These are phyloP conservation scores for Candida nanaspora DNA, from an alignment of 805 yeast genomes.

Conservation along the genomic window DNA sequence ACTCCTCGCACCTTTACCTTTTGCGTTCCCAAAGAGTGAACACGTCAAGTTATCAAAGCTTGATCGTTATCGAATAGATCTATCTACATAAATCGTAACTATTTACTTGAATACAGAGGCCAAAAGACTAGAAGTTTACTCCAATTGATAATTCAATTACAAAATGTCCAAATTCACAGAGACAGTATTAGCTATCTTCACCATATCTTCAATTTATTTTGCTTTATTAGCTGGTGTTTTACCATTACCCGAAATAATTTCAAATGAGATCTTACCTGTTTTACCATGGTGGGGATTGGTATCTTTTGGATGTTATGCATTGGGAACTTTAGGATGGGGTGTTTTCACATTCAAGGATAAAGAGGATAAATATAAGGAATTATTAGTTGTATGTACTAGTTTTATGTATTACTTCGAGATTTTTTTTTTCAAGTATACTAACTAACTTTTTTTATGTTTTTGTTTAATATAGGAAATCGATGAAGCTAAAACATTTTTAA, in stretches of 20 bases:
- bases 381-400: constrained; percentile 26
- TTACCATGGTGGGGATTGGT: constrained; percentile 68
- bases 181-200: constrained; percentile 38
- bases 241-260: constrained; percentile 44
- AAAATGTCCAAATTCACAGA: constrained; percentile 65
- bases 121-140: background rate
- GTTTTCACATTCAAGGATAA: constrained; percentile 65
- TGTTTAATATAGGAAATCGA: constrained; percentile 33
- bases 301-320: constrained; percentile 60
- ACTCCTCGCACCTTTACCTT: background rate
- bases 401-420: too few relatives aligned
- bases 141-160: background rate
- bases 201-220: constrained; percentile 45
- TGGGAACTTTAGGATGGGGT: constrained; percentile 63
- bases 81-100: too few relatives aligned
- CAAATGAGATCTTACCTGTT: constrained; percentile 51
- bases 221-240: constrained; percentile 44
- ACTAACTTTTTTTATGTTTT: background rate
- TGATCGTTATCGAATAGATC: too few relatives aligned
- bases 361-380: constrained; percentile 57
- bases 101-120: too few relatives aligned
- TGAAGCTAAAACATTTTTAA: constrained; percentile 55
- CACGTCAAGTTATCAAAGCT: background rate
- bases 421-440: too few relatives aligned
- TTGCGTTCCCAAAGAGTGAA: background rate